Conservation (phyloP, 176 grass and related monocot genomes). For the Eleusine indica region DNA sequence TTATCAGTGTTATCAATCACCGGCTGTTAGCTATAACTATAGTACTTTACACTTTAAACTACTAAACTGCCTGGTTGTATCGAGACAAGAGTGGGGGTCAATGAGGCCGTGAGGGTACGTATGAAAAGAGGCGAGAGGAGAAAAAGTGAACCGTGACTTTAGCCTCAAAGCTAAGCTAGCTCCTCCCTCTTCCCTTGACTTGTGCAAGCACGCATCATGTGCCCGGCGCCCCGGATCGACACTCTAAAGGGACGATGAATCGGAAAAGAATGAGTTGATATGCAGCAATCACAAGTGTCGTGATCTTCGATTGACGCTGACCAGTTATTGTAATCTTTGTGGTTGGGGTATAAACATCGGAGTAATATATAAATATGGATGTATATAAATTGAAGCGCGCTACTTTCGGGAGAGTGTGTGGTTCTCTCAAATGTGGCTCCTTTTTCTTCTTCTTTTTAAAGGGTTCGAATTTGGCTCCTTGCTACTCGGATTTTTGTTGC, state of each 20-base stretch:
- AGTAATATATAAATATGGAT: neutral
- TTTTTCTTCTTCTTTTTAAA: no score
- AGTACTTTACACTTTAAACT: no score
- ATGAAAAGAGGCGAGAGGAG: conserved; percentile 2
- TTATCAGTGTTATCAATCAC: neutral
- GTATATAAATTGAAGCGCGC: neutral
- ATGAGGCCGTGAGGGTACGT: neutral
- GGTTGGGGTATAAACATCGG: conserved; percentile 26
- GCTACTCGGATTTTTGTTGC: neutral
- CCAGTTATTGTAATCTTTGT: conserved; percentile 26
- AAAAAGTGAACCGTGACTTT: conserved; percentile 30
- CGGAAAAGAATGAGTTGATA: neutral
- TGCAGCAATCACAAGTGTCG: conserved; percentile 15
- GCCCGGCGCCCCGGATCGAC: neutral
- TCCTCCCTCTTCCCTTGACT: neutral
- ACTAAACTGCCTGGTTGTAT: neutral
- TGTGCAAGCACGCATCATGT: neutral
- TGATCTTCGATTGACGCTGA: conserved; percentile 28
- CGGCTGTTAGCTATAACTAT: neutral
- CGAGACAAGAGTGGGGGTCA: neutral
- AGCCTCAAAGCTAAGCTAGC: conserved; percentile 46
- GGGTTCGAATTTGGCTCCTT: neutral
- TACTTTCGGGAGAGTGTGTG: neutral
- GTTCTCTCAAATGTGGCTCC: neutral
- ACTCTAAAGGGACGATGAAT: neutral